phyloP scores from a whole-genome alignment of 2,329 filamentous ascomycete genomes.

The Diaporthe sp. region DNA sequence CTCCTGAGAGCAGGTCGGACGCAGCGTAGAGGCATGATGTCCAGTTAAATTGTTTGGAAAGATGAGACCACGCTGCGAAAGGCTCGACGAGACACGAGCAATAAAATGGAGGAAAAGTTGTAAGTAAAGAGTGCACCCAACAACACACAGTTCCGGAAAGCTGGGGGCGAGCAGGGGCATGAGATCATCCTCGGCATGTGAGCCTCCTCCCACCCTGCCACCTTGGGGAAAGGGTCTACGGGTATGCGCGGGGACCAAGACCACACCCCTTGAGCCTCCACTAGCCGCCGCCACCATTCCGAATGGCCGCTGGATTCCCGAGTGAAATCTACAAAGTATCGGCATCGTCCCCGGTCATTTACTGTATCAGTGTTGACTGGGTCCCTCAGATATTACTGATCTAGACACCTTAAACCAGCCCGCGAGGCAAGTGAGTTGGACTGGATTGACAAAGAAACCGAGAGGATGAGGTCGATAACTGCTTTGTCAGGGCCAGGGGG shows the following conservation, averaged over 20 bases:
- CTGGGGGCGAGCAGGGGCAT: constrained; percentile 20
- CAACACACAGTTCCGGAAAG: not conserved
- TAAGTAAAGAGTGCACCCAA: not conserved
- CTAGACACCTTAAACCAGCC: not conserved
- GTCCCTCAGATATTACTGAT: not conserved
- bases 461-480: not conserved
- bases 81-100: not conserved
- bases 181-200: constrained; percentile 38
- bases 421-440: not conserved
- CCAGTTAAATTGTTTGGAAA: not conserved
- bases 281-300: constrained; percentile 35
- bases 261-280: constrained; percentile 26
- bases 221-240: constrained; percentile 2
- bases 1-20: constrained; percentile 36
- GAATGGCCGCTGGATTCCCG: not conserved
- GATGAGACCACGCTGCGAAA: not conserved
- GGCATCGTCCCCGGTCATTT: not conserved
- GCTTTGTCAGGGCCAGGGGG: not conserved
- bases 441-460: not conserved
- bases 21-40: constrained; percentile 44
- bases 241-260: constrained; percentile 5
- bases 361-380: not conserved
- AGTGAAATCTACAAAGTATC: not conserved
- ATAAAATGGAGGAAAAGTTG: not conserved
- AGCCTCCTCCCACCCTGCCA: not conserved